Evolutionary conservation across 139 green algal genomes (phyloP).

Genomic region (Axilococcus clingmanii): DNA sequence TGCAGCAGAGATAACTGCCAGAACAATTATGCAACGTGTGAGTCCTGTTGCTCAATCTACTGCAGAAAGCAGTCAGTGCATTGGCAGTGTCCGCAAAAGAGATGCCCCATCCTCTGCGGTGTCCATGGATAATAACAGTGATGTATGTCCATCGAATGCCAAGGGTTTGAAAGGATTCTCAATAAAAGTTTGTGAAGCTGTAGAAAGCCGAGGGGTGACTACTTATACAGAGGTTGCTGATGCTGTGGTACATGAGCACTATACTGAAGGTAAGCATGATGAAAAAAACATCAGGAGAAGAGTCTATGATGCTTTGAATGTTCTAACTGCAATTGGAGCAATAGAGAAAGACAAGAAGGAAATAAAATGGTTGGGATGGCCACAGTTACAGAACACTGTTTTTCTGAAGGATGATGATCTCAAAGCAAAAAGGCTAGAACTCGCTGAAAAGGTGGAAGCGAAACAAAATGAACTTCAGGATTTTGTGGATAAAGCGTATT

Average conservation of each 20-base stretch:
- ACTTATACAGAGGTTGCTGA: conserved; percentile 96
- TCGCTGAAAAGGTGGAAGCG: conserved; percentile 25
- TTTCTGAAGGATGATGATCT: conserved; percentile 18
- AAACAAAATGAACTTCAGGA: conserved; percentile 43
- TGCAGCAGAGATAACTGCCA: background rate
- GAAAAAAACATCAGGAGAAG: conserved; percentile 91
- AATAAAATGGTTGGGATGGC: conserved; percentile 68
- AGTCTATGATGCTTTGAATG: conserved; percentile 97
- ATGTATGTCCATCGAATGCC: background rate
- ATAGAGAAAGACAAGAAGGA: conserved; percentile 91
- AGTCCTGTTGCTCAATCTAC: background rate
- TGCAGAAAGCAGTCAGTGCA: background rate
- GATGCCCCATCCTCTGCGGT: conserved; percentile 27
- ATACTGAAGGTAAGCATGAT: conserved; percentile 32
- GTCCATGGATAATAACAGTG: background rate
- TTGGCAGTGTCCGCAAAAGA: background rate
- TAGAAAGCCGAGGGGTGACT: conserved; percentile 71
- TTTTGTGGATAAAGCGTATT: conserved; percentile 52
- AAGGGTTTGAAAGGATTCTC: conserved; percentile 50
- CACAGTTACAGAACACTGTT: conserved; percentile 2
- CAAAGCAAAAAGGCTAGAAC: conserved; percentile 19
- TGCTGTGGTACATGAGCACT: conserved; percentile 73
- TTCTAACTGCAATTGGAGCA: conserved; percentile 90
- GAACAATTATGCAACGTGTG: background rate
- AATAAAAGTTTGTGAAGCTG: conserved; percentile 79